Evolutionary conservation across 768 basidiomycete species (phyloP).

Genomic region (Mycena galericulata): DNA sequence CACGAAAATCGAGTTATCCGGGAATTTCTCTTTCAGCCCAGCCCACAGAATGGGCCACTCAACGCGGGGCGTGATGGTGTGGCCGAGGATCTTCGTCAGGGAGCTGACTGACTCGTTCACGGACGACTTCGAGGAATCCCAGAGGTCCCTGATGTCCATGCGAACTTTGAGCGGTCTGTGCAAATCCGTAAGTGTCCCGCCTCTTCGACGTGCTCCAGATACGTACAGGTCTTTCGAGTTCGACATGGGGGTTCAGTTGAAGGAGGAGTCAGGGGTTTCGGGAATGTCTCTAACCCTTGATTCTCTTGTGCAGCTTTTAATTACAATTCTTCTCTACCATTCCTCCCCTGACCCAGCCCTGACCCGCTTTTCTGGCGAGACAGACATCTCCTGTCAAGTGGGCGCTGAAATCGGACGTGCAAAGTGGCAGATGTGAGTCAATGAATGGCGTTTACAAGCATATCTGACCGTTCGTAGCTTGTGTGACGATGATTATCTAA

Average conservation of each 20-base stretch:
- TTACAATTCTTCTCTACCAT: no score
- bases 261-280: neutral
- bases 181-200: neutral
- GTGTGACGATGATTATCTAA: no score
- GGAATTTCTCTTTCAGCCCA: conserved; percentile 44
- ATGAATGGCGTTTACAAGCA: neutral
- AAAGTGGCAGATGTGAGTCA: conserved; percentile 1
- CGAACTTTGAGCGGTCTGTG: conserved; percentile 53
- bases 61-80: conserved; percentile 47
- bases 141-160: conserved; percentile 51
- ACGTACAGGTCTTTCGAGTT: conserved; percentile 35
- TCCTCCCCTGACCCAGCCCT: no score
- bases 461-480: neutral
- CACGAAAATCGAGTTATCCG: conserved; percentile 49
- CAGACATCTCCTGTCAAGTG: conserved; percentile 18
- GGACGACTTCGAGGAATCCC: conserved; percentile 47
- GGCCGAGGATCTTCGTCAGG: conserved; percentile 48
- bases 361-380: no score
- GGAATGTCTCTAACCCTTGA: no score
- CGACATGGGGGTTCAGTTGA: conserved; percentile 28
- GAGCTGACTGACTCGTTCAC: conserved; percentile 42
- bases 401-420: conserved; percentile 4
- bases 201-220: neutral
- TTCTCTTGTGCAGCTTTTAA: no score
- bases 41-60: conserved; percentile 50